phyloP scores from a whole-genome alignment of 2,329 filamentous ascomycete genomes.

The Alternaria consortialis region DNA sequence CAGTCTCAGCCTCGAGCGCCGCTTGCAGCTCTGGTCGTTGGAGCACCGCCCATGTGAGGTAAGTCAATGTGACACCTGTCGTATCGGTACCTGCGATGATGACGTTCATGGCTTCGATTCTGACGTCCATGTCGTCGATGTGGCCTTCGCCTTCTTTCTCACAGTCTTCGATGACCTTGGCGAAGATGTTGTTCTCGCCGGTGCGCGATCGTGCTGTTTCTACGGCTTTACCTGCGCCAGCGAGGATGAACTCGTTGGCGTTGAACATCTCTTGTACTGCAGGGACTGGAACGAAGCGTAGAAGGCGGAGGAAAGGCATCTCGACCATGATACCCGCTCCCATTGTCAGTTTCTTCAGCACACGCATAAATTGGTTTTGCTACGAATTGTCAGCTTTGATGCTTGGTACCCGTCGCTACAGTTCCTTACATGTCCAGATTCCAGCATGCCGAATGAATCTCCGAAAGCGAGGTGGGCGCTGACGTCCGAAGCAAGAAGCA shows the following conservation, averaged over 20 bases:
- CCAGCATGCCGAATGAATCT: conserved; percentile 51
- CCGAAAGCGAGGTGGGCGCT: conserved; percentile 51
- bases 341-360: conserved; percentile 48
- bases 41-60: conserved; percentile 47
- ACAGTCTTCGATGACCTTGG: conserved; percentile 44
- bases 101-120: conserved; percentile 44
- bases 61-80: conserved; percentile 46
- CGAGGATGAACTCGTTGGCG: conserved; percentile 44
- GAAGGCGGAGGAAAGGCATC: conserved; percentile 45
- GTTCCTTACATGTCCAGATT: conserved; percentile 45
- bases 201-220: conserved; percentile 41
- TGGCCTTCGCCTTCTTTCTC: conserved; percentile 41
- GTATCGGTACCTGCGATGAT: conserved; percentile 51
- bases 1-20: conserved; percentile 35
- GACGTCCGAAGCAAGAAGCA: conserved; percentile 53
- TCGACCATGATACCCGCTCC: conserved; percentile 50
- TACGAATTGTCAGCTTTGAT: not conserved
- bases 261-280: conserved; percentile 48
- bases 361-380: conserved; percentile 50
- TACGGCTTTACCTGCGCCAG: conserved; percentile 43
- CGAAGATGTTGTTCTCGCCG: conserved; percentile 45
- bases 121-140: conserved; percentile 46
- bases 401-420: not conserved
- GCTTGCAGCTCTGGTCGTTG: conserved; percentile 31
- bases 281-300: conserved; percentile 43